These are phyloP conservation scores for Usnea hakonensis DNA, from an alignment of 495 filamentous ascomycete genomes.

Conservation along the genomic window DNA sequence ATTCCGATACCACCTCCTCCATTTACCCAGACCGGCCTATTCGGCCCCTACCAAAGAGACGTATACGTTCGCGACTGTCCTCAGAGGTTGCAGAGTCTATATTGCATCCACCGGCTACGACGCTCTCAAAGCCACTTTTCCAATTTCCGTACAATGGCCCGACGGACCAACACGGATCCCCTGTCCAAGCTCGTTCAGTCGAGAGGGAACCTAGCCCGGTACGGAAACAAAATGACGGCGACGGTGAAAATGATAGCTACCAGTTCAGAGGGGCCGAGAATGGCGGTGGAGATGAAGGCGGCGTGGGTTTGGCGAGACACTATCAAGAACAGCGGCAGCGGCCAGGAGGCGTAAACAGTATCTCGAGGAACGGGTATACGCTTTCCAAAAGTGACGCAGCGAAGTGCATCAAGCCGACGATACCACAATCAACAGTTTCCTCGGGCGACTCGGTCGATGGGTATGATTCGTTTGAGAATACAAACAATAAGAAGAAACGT, in stretches of 20 bases:
- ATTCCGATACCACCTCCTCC: slow-evolving; percentile 65
- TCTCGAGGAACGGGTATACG: slow-evolving; percentile 1
- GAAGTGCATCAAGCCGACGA: slow-evolving; percentile 38
- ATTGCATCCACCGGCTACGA: slow-evolving; percentile 65
- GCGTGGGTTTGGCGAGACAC: slow-evolving; percentile 3
- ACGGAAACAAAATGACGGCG: slow-evolving; percentile 15
- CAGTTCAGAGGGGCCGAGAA: slow-evolving; percentile 29
- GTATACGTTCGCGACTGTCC: slow-evolving; percentile 75
- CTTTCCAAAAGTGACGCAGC: slow-evolving; percentile 18
- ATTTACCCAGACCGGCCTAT: slow-evolving; percentile 85
- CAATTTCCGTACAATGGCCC: slow-evolving; percentile 53
- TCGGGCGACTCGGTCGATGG: slow-evolving; percentile 53
- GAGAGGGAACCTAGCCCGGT: slow-evolving; percentile 15
- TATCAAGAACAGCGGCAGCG: slow-evolving; percentile 17
- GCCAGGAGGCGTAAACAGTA: not conserved
- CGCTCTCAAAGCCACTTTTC: slow-evolving; percentile 62
- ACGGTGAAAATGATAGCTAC: slow-evolving; percentile 21
- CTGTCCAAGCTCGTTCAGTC: slow-evolving; percentile 18
- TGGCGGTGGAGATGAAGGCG: slow-evolving; percentile 34
- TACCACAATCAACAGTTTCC: slow-evolving; percentile 43
- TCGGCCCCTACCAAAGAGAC: slow-evolving; percentile 82
- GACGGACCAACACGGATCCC: slow-evolving; percentile 21
- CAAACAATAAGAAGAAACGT: slow-evolving; percentile 98
- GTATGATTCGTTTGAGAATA: slow-evolving; percentile 97
- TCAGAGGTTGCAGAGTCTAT: slow-evolving; percentile 77